Percentiles rank a stretch among this genome's conserved stretches.
Conservation (phyloP, 768 basidiomycete genomes). For the Tephrocybe rancida region DNA sequence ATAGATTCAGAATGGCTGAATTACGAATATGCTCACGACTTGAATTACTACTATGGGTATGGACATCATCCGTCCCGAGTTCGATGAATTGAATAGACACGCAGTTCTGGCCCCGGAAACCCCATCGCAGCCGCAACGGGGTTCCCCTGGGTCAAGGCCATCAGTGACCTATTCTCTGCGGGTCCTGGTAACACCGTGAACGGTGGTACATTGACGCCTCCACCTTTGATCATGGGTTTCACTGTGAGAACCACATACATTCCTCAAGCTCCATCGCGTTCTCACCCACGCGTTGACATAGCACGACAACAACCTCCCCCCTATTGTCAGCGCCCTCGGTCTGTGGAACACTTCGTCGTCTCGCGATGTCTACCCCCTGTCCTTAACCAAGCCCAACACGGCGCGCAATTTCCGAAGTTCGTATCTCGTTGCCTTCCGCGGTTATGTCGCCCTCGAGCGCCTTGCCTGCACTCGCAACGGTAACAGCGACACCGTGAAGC, state of each 20-base stretch:
- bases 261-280: background rate
- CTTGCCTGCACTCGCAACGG: constrained; percentile 30
- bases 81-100: background rate
- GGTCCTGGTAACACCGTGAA: constrained; percentile 28
- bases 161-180: constrained; percentile 36
- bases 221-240: constrained; percentile 43
- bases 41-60: constrained; percentile 50
- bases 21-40: constrained; percentile 47
- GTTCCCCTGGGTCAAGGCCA: constrained; percentile 40
- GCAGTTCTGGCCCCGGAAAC: constrained; percentile 46
- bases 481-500: constrained; percentile 8
- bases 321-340: constrained; percentile 42
- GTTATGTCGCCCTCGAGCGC: constrained; percentile 43
- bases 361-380: constrained; percentile 37
- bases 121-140: constrained; percentile 40
- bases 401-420: constrained; percentile 39
- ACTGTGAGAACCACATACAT: constrained; percentile 28
- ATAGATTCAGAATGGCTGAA: constrained; percentile 42
- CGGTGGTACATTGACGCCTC: constrained; percentile 34
- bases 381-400: constrained; percentile 28
- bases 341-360: constrained; percentile 40
- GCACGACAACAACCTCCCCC: constrained; percentile 49
- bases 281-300: constrained; percentile 9
- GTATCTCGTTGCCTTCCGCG: constrained; percentile 41
- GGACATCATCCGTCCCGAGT: constrained; percentile 1